Evolutionary conservation across 331 rosid genomes (phyloP).

Genomic region (Pyrus hybrid): DNA sequence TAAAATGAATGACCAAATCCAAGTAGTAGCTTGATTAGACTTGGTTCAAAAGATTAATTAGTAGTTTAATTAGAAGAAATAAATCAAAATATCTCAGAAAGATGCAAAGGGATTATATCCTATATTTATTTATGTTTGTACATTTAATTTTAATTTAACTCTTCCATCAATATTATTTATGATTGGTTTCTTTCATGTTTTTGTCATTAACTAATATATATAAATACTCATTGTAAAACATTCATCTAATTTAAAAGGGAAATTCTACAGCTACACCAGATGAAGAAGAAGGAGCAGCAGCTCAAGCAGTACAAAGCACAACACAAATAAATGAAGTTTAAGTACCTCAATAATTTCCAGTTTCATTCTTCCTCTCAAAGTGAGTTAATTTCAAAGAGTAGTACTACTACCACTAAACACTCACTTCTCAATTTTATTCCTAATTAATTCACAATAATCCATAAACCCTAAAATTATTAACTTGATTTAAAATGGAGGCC

Average conservation of each 20-base stretch:
- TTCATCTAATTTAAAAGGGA: no score
- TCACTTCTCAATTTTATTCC: background rate
- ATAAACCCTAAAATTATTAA: background rate
- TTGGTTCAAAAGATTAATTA: no score
- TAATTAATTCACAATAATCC: background rate
- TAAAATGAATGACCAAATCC: no score
- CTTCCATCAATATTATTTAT: background rate
- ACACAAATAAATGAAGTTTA: no score
- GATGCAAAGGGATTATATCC: background rate
- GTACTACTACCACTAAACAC: background rate
- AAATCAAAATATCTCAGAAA: no score
- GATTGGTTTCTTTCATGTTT: background rate
- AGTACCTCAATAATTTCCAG: background rate
- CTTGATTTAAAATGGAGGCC: slow-evolving; percentile 34
- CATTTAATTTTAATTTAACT: background rate
- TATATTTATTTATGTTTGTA: background rate
- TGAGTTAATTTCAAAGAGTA: background rate
- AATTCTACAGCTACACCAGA: no score
- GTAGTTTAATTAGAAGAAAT: no score
- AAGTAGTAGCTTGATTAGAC: no score
- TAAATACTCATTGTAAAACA: background rate
- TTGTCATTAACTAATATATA: background rate
- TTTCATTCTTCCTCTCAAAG: background rate
- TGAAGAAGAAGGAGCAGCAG: no score
- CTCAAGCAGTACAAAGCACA: no score